Evolutionary conservation across 2,329 filamentous ascomycete species (phyloP).

Genomic region (Calonectria henricotiae): DNA sequence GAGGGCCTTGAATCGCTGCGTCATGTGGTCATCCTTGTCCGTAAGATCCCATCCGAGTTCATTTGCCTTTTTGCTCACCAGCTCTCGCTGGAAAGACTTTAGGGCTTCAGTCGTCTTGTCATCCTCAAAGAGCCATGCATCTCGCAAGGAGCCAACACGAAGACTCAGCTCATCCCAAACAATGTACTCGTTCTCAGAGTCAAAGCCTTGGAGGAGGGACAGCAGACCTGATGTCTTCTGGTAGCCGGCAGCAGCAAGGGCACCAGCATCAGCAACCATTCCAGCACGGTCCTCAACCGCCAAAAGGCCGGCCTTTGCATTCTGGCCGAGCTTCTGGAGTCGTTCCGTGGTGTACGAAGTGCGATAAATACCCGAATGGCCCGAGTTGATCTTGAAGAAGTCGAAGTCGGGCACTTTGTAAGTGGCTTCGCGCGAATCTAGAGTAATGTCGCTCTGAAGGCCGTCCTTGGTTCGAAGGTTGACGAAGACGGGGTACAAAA

Average conservation of each 20-base stretch:
- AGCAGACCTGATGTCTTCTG: slow-evolving; percentile 93
- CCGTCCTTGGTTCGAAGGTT: slow-evolving; percentile 89
- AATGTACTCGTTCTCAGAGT: slow-evolving; percentile 88
- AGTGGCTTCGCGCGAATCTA: slow-evolving; percentile 75
- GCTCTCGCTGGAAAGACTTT: slow-evolving; percentile 85
- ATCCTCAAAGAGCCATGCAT: slow-evolving; percentile 88
- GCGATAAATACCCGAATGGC: slow-evolving; percentile 93
- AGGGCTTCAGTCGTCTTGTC: slow-evolving; percentile 81
- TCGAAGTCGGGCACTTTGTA: slow-evolving; percentile 86
- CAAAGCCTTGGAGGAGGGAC: slow-evolving; percentile 88
- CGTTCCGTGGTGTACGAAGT: slow-evolving; percentile 90
- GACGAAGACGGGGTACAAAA: slow-evolving; percentile 91
- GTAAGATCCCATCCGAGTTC: slow-evolving; percentile 91
- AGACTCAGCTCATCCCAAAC: slow-evolving; percentile 95
- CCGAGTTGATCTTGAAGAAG: slow-evolving; percentile 97
- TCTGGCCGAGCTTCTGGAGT: slow-evolving; percentile 88
- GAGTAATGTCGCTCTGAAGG: slow-evolving; percentile 81
- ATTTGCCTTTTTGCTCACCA: slow-evolving; percentile 86
- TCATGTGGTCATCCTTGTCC: slow-evolving; percentile 87
- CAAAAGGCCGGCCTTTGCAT: slow-evolving; percentile 80
- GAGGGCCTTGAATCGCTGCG: slow-evolving; percentile 95
- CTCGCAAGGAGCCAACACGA: slow-evolving; percentile 83
- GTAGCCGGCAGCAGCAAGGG: slow-evolving; percentile 90
- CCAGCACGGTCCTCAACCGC: slow-evolving; percentile 93
- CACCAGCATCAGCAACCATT: slow-evolving; percentile 94